Conservation (phyloP, 306 rosid genomes). For the Quercus aquifolioides region DNA sequence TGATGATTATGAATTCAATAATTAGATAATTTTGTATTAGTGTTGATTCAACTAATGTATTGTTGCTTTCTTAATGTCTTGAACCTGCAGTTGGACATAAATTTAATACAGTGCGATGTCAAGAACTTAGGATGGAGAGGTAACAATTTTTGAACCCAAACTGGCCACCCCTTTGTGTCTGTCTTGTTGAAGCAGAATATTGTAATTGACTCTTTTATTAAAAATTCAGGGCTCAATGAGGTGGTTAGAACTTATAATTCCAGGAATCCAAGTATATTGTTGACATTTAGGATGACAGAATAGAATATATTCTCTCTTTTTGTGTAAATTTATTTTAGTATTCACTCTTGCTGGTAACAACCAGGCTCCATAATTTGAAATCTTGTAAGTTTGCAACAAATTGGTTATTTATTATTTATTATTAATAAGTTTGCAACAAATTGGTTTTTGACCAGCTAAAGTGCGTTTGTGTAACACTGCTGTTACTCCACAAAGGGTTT, state of each 20-base stretch:
- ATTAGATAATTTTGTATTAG: conserved; percentile 16
- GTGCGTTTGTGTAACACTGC: background rate
- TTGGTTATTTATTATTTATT: too few species aligned
- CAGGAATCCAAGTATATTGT: background rate
- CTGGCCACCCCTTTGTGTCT: background rate
- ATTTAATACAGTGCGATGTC: conserved; percentile 65
- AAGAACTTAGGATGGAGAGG: conserved; percentile 73
- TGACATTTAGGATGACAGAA: background rate
- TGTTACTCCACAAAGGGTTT: background rate
- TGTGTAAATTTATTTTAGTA: background rate
- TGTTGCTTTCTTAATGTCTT: conserved; percentile 29
- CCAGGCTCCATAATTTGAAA: background rate
- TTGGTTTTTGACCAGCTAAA: background rate
- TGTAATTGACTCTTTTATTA: background rate
- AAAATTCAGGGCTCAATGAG: background rate
- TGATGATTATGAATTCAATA: conserved; percentile 2
- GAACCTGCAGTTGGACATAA: conserved; percentile 74
- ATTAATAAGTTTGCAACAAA: background rate
- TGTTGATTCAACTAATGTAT: conserved; percentile 20
- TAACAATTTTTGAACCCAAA: conserved; percentile 24
- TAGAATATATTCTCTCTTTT: background rate
- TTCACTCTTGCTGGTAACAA: background rate
- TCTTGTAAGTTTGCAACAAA: background rate
- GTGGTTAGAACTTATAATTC: background rate
- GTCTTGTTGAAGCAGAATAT: conserved; percentile 15